A percentile compares a stretch with the other conserved stretches of the same genome.
phyloP scores from a whole-genome alignment of 768 basidiomycete genomes.

The Suillus ampliporus region DNA sequence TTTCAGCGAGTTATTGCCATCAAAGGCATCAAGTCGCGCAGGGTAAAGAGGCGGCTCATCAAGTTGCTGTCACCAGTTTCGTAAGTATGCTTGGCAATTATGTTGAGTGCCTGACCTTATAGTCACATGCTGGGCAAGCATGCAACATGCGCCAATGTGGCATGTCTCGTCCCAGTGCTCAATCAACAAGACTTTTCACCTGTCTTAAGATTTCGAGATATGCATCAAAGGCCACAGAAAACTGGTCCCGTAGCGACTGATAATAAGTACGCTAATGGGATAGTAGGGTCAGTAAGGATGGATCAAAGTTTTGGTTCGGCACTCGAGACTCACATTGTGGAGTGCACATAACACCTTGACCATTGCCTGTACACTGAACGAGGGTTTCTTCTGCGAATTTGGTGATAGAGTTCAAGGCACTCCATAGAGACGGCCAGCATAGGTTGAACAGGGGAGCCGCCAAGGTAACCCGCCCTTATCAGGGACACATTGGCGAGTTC shows the following conservation, averaged over 20 bases:
- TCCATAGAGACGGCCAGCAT: conserved; percentile 29
- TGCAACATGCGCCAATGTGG: conserved; percentile 38
- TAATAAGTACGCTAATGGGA: conserved; percentile 17
- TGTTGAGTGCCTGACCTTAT: conserved; percentile 33
- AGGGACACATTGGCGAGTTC: not conserved
- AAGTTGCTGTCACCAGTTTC: conserved; percentile 2
- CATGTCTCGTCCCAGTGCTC: conserved; percentile 31
- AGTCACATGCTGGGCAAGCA: conserved; percentile 43
- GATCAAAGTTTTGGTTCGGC: conserved; percentile 31
- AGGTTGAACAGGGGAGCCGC: conserved; percentile 7
- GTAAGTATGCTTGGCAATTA: no score
- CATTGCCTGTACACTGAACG: conserved; percentile 34
- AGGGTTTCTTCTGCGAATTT: conserved; percentile 20
- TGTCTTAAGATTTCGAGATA: conserved; percentile 37
- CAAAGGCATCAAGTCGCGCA: conserved; percentile 33
- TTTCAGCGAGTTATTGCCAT: conserved; percentile 43
- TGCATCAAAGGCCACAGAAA: conserved; percentile 42
- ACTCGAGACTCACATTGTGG: conserved; percentile 17
- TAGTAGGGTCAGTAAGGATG: conserved; percentile 10
- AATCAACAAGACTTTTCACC: conserved; percentile 28
- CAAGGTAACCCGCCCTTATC: not conserved
- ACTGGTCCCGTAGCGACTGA: conserved; percentile 5
- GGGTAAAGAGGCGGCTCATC: conserved; percentile 35
- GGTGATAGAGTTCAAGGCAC: not conserved
- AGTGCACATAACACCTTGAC: conserved; percentile 32